Base-by-base conservation (phyloP, 306 rosid genomes). In the Betula pendula region DNA sequence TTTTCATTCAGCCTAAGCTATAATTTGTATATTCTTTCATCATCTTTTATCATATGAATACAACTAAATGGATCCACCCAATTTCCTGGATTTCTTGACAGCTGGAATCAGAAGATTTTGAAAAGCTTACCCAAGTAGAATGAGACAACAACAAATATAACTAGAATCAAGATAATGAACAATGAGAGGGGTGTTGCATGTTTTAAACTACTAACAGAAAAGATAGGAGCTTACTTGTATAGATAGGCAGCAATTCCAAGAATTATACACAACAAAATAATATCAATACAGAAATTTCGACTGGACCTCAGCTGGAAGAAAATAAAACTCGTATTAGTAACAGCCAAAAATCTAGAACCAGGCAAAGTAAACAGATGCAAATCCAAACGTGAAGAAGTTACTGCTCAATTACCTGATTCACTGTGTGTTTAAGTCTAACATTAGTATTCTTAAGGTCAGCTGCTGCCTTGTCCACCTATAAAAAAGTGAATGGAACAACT, bases 241-340 rank as follows among this genome's bases (percentile, higher is more conserved):
- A 92, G 82, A 86, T 96, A 96, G 70, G 97, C 99, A 75, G 99
- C 99, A 79, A 96, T 96, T 69, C 99, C 99, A 89, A 96, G 81
- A 84, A 96, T 91, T 85, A 96, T 83, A 82, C 90, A 88, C 82
- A 96, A 82, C 88, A 96, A 85, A 75, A 96, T 78, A 81, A 96
- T 96, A 85, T 96, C 99, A 8, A 92, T 89, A 70, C 99, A 96
- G 87, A 96, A 96, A 85, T 96, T 96, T 74, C 99, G 88, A 78
- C 98, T 96, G 88, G 99, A 96, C 31, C 97, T 87, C 74, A 96
- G 94, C 99, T 96, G 97, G 66, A 82, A 58, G 42, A 74, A 73
- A 81, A 74, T 38, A 85, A 69, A 86, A 83, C 24, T 49, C 20
- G 74, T 31, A 60, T 81, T 76, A 88, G 86, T 71, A 66, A 47